phyloP scores from a whole-genome alignment of 164 flowering plant genomes.

The grape (Vitis vinifera) region DNA sequence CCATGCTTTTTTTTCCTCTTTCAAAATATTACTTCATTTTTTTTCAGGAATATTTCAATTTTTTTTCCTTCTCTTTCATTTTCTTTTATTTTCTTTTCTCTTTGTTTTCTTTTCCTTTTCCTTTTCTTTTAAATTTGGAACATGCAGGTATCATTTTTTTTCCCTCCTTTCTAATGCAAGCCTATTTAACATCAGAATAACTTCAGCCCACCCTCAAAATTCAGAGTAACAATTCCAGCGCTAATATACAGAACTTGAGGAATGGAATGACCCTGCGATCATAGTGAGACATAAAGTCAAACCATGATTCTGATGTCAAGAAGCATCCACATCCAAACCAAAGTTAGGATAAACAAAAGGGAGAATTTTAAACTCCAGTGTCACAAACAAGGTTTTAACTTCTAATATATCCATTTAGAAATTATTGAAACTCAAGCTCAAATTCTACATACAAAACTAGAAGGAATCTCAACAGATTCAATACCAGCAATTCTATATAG shows the following conservation, averaged over 20 bases:
- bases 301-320: slow-evolving; percentile 21
- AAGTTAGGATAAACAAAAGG: not conserved
- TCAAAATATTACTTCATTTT: slow-evolving; percentile 1
- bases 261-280: slow-evolving; percentile 39
- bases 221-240: slow-evolving; percentile 20
- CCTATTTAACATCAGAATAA: slow-evolving; percentile 13
- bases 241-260: slow-evolving; percentile 24
- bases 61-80: slow-evolving; percentile 1
- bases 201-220: slow-evolving; percentile 9
- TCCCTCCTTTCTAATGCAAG: not conserved
- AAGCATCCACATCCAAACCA: slow-evolving; percentile 10
- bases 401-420: not conserved
- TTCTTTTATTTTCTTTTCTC: not conserved
- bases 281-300: slow-evolving; percentile 39
- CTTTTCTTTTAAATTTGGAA: not conserved
- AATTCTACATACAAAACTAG: not conserved
- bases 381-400: not conserved
- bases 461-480: not conserved
- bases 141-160: not conserved
- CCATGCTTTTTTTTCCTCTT: slow-evolving; percentile 2
- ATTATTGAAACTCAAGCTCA: not conserved
- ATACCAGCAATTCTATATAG: not conserved
- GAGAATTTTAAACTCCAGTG: too few species aligned
- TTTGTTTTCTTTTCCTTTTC: not conserved
- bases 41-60: not conserved